A percentile compares a stretch with the other conserved stretches of the same genome.
These are phyloP conservation scores for Ophiocordyceps unilateralis DNA, from an alignment of 2,329 filamentous ascomycete species.

Conservation along the genomic window DNA sequence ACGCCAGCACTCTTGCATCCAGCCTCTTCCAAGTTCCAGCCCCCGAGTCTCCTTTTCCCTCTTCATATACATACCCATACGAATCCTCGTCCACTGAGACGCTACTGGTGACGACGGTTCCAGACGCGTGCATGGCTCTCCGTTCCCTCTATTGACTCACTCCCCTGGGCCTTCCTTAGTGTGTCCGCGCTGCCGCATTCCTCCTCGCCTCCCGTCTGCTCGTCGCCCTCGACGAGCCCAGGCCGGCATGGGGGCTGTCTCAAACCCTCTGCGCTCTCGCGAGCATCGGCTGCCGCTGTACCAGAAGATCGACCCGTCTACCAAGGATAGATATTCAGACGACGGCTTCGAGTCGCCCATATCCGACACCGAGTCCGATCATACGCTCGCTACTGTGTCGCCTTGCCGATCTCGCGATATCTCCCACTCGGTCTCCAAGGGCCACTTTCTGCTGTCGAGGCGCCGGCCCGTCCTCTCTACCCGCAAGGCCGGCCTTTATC, in stretches of 20 bases:
- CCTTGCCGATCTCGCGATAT: conserved; percentile 37
- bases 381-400: conserved; percentile 24
- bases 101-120: background rate
- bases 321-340: conserved; percentile 34
- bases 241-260: conserved; percentile 29
- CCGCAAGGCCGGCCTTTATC: conserved; percentile 14
- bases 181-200: conserved; percentile 1
- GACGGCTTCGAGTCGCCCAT: conserved; percentile 30
- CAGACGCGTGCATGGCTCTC: background rate
- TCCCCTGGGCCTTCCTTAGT: background rate
- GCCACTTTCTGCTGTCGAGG: conserved; percentile 26
- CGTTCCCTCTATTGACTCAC: background rate
- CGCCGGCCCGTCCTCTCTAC: background rate
- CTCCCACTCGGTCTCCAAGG: conserved; percentile 23
- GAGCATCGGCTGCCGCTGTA: conserved; percentile 33
- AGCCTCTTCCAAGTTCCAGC: background rate
- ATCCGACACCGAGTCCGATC: conserved; percentile 27
- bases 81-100: background rate
- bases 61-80: background rate
- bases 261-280: conserved; percentile 29
- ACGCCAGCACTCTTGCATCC: background rate
- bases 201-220: background rate
- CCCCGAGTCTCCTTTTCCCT: background rate
- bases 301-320: conserved; percentile 22
- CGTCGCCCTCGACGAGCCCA: background rate